These are phyloP conservation scores for Microthlaspi erraticum DNA, from an alignment of 345 rosid genomes.

Conservation along the genomic window DNA sequence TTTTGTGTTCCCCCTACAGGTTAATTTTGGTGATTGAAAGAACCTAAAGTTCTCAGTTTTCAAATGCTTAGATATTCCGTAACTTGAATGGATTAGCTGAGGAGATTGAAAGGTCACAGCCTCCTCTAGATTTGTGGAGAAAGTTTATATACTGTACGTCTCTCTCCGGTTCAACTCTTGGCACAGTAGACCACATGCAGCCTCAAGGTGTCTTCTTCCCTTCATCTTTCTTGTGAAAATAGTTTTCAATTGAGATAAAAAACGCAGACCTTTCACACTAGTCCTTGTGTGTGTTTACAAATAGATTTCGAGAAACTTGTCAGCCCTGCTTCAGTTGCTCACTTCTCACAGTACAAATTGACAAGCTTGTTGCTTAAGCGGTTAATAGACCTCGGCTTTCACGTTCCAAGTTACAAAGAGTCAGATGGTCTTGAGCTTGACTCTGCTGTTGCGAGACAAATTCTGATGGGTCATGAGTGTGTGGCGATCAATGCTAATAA, in stretches of 20 bases:
- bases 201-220: constrained; percentile 71
- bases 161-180: constrained; percentile 79
- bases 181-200: constrained; percentile 95
- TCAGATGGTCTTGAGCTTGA: constrained; percentile 41
- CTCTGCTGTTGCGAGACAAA: constrained; percentile 49
- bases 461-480: constrained; percentile 87
- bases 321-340: constrained; percentile 92
- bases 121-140: constrained; percentile 90
- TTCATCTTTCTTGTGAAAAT: neutral
- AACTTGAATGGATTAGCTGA: constrained; percentile 81
- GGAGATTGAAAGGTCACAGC: constrained; percentile 83
- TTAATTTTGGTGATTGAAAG: neutral
- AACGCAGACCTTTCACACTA: constrained; percentile 3
- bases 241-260: neutral
- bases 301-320: constrained; percentile 81
- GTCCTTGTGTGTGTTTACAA: constrained; percentile 30
- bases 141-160: constrained; percentile 93
- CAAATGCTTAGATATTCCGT: constrained; percentile 62
- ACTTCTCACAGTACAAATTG: constrained; percentile 88
- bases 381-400: constrained; percentile 62
- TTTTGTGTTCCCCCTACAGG: constrained; percentile 20
- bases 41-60: constrained; percentile 6
- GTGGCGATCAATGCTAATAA: constrained; percentile 58
- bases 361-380: constrained; percentile 67
- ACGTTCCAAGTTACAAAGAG: constrained; percentile 45